phyloP scores from a whole-genome alignment of 257 asterid genomes.

The Eucommia ulmoides region DNA sequence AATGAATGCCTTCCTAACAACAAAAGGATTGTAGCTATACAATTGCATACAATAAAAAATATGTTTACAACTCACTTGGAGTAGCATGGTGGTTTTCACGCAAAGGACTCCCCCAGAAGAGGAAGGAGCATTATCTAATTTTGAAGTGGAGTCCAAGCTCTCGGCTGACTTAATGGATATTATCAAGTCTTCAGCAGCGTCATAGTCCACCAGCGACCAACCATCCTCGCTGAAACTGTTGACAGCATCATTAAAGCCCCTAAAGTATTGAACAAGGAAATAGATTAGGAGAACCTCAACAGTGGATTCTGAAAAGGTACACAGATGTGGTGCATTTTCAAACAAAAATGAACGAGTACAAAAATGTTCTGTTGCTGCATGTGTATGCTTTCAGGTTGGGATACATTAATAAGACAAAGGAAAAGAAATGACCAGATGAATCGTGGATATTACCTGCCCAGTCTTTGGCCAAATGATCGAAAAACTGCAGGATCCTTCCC shows the following conservation, averaged over 20 bases:
- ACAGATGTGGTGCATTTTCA: not conserved
- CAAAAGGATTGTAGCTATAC: no score
- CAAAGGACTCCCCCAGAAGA: slow-evolving; percentile 83
- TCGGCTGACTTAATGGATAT: slow-evolving; percentile 15
- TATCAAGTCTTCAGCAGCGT: slow-evolving; percentile 16
- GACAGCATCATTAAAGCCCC: slow-evolving; percentile 40
- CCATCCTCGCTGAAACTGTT: slow-evolving; percentile 37
- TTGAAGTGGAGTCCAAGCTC: slow-evolving; percentile 10
- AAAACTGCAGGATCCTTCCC: slow-evolving; percentile 14
- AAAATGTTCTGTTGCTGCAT: no score
- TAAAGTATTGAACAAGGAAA: no score
- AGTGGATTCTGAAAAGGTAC: not conserved
- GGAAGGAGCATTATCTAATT: slow-evolving; percentile 33
- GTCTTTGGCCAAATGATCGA: slow-evolving; percentile 18
- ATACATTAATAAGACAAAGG: not conserved
- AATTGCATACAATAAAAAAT: no score
- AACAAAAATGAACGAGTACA: not conserved
- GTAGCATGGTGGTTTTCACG: slow-evolving; percentile 94
- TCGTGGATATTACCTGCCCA: slow-evolving; percentile 22
- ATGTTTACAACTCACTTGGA: no score
- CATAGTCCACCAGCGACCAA: slow-evolving; percentile 25
- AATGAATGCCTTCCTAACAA: no score
- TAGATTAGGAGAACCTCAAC: not conserved
- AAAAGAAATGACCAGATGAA: not conserved
- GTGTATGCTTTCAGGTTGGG: not conserved